Conservation (phyloP, 2,329 filamentous ascomycete species). For the Emmonsia crescens region DNA sequence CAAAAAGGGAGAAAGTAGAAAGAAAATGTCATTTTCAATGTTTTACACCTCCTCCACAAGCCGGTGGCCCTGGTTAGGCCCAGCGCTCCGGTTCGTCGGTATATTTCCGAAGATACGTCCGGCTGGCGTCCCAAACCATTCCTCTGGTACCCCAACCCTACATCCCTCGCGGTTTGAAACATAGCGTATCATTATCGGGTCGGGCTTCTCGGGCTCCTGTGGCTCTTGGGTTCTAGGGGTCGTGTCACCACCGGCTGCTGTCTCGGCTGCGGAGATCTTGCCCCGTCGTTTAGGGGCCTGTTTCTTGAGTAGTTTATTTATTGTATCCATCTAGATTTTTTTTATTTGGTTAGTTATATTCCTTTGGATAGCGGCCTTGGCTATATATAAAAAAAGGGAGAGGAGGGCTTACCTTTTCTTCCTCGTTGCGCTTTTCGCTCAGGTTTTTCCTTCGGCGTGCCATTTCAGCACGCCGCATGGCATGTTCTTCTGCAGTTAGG, state of each 20-base stretch:
- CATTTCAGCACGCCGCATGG: constrained; percentile 64
- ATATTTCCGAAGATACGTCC: constrained; percentile 29
- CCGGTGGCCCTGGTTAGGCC: constrained; percentile 16
- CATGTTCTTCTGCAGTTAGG: constrained; percentile 61
- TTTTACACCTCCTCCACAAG: constrained; percentile 31
- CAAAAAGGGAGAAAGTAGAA: constrained; percentile 4
- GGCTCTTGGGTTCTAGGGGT: constrained; percentile 31
- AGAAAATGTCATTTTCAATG: not conserved
- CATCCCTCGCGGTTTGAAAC: constrained; percentile 32
- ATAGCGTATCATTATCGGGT: constrained; percentile 38
- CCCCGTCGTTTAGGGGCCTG: constrained; percentile 51
- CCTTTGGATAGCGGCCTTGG: not conserved
- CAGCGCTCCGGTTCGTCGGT: not conserved
- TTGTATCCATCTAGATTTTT: constrained; percentile 48
- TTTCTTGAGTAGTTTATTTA: constrained; percentile 56
- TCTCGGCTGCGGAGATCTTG: constrained; percentile 37
- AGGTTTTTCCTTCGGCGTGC: constrained; percentile 61
- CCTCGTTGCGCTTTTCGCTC: constrained; percentile 65
- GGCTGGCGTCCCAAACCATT: constrained; percentile 37
- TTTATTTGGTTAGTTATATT: not conserved
- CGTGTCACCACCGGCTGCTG: constrained; percentile 27
- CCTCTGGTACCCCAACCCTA: constrained; percentile 35
- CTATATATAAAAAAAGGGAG: not conserved
- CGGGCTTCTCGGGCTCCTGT: constrained; percentile 28
- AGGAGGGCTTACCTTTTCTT: constrained; percentile 51